A percentile compares a stretch with the other conserved stretches of the same genome.
These are phyloP conservation scores for Diplodia intermedia DNA, from an alignment of 2,329 filamentous ascomycete species.

Conservation along the genomic window DNA sequence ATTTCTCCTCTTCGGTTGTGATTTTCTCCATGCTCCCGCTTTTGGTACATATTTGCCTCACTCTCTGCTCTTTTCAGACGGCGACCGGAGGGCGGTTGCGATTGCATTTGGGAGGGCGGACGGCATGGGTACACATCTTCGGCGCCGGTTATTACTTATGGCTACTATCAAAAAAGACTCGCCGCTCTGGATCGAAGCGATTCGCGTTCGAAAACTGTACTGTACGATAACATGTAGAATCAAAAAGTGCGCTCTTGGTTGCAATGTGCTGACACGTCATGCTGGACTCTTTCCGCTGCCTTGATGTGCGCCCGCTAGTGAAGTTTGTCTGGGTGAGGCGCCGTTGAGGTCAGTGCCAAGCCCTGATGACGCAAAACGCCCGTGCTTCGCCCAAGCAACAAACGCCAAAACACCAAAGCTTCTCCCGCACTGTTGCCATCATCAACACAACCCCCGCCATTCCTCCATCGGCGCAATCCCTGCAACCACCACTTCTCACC, in stretches of 20 bases:
- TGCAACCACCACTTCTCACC: conserved; percentile 1
- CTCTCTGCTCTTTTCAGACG: conserved; percentile 23
- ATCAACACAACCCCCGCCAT: conserved; percentile 11
- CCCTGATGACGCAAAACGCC: conserved; percentile 21
- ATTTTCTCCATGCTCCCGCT: not conserved
- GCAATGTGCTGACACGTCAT: not conserved
- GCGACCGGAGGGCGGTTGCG: conserved; percentile 13
- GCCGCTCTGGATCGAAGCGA: conserved; percentile 23
- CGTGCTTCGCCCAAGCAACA: conserved; percentile 14
- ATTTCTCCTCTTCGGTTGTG: conserved; percentile 1
- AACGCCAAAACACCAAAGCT: conserved; percentile 30
- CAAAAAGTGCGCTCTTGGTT: conserved; percentile 4
- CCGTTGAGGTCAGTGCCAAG: not conserved
- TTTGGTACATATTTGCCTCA: conserved; percentile 22
- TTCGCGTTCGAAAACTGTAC: conserved; percentile 11
- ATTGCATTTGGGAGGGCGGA: conserved; percentile 31
- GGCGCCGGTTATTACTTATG: conserved; percentile 23
- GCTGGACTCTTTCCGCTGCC: not conserved
- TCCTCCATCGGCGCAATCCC: conserved; percentile 13
- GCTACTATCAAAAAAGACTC: conserved; percentile 22
- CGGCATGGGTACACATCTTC: conserved; percentile 28
- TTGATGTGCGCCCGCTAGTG: not conserved
- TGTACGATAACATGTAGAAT: conserved; percentile 27
- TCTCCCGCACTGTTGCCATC: conserved; percentile 18
- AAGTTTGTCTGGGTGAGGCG: conserved; percentile 1